Conservation (phyloP, 306 rosid genomes). For the Prunus fruticosa region DNA sequence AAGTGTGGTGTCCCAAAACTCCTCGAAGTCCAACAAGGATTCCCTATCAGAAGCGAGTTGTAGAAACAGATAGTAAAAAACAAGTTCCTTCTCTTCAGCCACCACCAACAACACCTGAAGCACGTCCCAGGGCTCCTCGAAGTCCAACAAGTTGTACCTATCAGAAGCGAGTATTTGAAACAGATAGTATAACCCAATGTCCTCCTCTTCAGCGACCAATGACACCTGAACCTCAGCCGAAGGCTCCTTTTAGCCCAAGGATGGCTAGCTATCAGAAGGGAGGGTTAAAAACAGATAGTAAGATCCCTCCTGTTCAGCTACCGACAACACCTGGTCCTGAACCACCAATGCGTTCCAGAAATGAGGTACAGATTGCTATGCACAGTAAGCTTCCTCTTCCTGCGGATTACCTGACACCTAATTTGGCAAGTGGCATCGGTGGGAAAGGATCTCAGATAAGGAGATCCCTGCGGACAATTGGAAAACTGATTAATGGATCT, state of each 20-base stretch:
- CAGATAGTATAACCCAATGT: slow-evolving; percentile 32
- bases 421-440: slow-evolving; percentile 35
- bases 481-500: slow-evolving; percentile 83
- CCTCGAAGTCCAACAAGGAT: slow-evolving; percentile 59
- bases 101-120: slow-evolving; percentile 23
- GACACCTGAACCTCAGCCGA: slow-evolving; percentile 14
- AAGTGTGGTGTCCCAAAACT: slow-evolving; percentile 28
- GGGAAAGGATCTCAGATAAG: slow-evolving; percentile 85
- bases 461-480: slow-evolving; percentile 82
- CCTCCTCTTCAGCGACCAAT: slow-evolving; percentile 38
- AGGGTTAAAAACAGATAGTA: slow-evolving; percentile 32
- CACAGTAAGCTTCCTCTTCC: slow-evolving; percentile 27
- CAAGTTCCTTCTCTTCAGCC: slow-evolving; percentile 44
- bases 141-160: slow-evolving; percentile 47
- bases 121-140: slow-evolving; percentile 33
- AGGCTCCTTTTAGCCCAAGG: slow-evolving; percentile 57
- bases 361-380: slow-evolving; percentile 30
- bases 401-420: slow-evolving; percentile 45
- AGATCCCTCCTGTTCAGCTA: slow-evolving; percentile 41
- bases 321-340: slow-evolving; percentile 58
- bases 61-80: slow-evolving; percentile 26
- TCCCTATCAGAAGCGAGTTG: slow-evolving; percentile 30
- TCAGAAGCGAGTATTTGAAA: slow-evolving; percentile 36
- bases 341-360: slow-evolving; percentile 28
- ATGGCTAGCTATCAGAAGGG: slow-evolving; percentile 42